Base-by-base conservation (phyloP, 345 rosid genomes). In the Luvunga scandens region DNA sequence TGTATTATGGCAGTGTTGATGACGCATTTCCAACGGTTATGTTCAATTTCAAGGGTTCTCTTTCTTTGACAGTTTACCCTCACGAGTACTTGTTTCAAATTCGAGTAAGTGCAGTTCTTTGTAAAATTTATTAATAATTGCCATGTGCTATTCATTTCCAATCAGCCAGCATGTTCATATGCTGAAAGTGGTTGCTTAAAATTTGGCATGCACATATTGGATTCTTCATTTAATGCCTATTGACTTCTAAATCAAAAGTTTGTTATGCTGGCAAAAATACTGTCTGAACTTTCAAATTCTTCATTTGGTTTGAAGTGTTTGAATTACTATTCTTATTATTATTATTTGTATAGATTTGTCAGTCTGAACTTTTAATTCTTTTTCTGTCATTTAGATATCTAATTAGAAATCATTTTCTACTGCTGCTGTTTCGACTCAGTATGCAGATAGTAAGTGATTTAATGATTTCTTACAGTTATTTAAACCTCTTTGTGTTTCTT, bases 71-170 rank as follows among this genome's bases (percentile, higher is more conserved):
- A 0, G 86, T 89, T 75, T 80, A 82, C 82, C 97, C 99, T 24
- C 93, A 83, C 34, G 99, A 93, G 34, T 95, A 95, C 79, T 80
- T 93, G 75, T 93, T 95, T 80, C 53, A 70, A 79, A 80, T 85
- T 84, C 80, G 75, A 56, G 98, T 94, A 87, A 90, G 93, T 90
- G 48, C 13, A 72, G 27, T 28, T 64, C 67, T 12, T 36, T 71
- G 57, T 27, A 27, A 25, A 61, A 72, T 21, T 45, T 73, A 24
- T 48, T 34, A 24, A 33, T 34, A 65, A 56, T 73, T n/a, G n/a
- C 21, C 57, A 38, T 78, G 48, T 7, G 48, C 7, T 1, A 6
- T 75, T 72, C 31, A 71, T 61, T 48, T 30, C n/a, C 13, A 22
- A 48, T 65, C 13, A 22, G 62, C 22, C 16, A n/a, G 12, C 9